These are phyloP conservation scores for Tanacetum coccineum DNA, from an alignment of 129 eudicot genomes.

Conservation along the genomic window DNA sequence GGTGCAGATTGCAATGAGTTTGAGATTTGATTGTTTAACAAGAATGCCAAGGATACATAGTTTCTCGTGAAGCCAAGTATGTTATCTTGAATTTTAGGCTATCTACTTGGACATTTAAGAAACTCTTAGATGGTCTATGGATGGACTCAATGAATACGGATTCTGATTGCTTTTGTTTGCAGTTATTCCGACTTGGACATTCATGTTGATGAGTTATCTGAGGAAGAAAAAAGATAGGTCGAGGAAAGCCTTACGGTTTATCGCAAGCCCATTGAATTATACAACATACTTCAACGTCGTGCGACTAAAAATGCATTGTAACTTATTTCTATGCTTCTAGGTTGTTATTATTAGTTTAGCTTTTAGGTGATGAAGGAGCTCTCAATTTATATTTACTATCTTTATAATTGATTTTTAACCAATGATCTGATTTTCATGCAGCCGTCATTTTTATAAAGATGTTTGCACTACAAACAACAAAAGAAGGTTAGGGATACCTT, in stretches of 20 bases:
- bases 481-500: too few species aligned
- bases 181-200: conserved; percentile 64
- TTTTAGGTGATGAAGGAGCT: background rate
- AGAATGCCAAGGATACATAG: conserved; percentile 95
- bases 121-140: too few species aligned
- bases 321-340: conserved; percentile 6
- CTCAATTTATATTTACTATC: conserved; percentile 12
- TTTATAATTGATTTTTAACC: conserved; percentile 25
- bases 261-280: conserved; percentile 91
- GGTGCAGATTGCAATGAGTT: conserved; percentile 32
- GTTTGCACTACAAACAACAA: conserved; percentile 66
- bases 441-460: conserved; percentile 83
- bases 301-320: conserved; percentile 50
- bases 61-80: conserved; percentile 75
- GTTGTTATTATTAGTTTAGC: background rate
- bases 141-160: conserved; percentile 35
- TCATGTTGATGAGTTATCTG: conserved; percentile 50
- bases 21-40: conserved; percentile 29
- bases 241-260: conserved; percentile 78
- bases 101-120: background rate
- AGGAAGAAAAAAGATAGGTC: conserved; percentile 78
- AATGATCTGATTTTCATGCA: conserved; percentile 32
- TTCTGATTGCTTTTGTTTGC: conserved; percentile 42
- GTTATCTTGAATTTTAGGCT: conserved; percentile 23
- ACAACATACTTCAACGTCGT: conserved; percentile 86